Conservation (phyloP, 176 grass and related monocot genomes). For the Aegilops umbellulata region DNA sequence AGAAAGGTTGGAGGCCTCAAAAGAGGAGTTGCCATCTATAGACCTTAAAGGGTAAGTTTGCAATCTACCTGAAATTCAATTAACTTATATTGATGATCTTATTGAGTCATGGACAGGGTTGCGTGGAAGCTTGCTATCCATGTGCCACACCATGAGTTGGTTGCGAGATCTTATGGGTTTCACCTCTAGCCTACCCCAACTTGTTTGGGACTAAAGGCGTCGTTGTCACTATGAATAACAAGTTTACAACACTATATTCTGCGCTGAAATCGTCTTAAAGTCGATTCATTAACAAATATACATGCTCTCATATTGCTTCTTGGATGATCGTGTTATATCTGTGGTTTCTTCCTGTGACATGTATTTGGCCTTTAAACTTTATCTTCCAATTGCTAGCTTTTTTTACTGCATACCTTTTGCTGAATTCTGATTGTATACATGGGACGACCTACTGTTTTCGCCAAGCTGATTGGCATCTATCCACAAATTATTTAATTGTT, state of each 20-base stretch:
- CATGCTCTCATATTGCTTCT: background rate
- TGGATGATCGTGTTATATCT: background rate
- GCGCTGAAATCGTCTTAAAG: background rate
- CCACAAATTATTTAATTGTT: slow-evolving; percentile 2
- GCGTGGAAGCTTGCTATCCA: too few relatives aligned
- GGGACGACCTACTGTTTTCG: background rate
- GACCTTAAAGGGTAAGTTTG: slow-evolving; percentile 74
- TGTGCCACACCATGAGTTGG: too few relatives aligned
- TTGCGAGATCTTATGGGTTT: too few relatives aligned
- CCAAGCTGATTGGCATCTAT: background rate
- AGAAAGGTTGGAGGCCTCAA: slow-evolving; percentile 51
- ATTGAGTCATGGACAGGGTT: too few relatives aligned
- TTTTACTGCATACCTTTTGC: background rate
- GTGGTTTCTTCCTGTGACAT: background rate
- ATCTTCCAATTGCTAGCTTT: background rate
- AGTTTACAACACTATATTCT: background rate
- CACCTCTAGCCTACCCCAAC: too few relatives aligned
- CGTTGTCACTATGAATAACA: background rate
- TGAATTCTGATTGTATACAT: slow-evolving; percentile 10
- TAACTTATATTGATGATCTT: background rate
- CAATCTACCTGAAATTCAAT: background rate
- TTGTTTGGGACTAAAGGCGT: too few relatives aligned
- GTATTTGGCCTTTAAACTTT: background rate
- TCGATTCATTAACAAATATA: background rate
- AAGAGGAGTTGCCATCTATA: slow-evolving; percentile 68